Base-by-base conservation (phyloP, 805 yeast genomes). In the Teunomyces stri region DNA sequence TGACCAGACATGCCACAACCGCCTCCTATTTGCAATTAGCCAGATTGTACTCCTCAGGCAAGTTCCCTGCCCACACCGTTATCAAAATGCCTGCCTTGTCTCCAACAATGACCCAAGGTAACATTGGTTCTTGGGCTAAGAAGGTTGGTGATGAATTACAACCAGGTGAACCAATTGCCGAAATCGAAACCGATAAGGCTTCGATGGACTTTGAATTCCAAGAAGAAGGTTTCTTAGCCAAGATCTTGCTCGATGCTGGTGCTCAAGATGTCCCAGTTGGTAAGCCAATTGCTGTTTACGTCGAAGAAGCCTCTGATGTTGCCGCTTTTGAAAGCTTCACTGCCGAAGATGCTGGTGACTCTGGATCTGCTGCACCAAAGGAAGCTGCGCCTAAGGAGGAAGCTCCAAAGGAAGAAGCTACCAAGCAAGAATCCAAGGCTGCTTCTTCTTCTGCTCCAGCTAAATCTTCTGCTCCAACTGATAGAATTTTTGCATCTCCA, bases 71-170 rank as follows among this genome's bases (percentile, higher is more conserved):
- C 16, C 97, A 94, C 71, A 82, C 87, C 51, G 84, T 94, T 62
- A 89, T 94, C 60, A 85, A 85, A 66, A 94, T 94, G 99, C 99
- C 99, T 42, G 99, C 99, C 7, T 76, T 94, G 61, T 92, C 98
- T n/a, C 99, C 99, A 55, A 94, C 99, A 46, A 94, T 94, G 99
- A 87, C 97, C 51, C 92, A 88, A 65, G 99, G 99, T 66, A 85
- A 82, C 68, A 75, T 94, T 55, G 92, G 92, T 34, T 76, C 81
- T 50, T 94, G 99, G 99, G 79, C 83, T 65, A 94, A 91, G 76
- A 70, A 80, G 39, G 88, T 84, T 33, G 99, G 99, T 62, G 99
- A 94, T 66, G 72, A 81, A 68, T 81, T 94, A 56, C 61, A 79
- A 27, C 94, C 97, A 16, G 99, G 99, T 70, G 97, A 91, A 65